A percentile compares a stretch with the other conserved stretches of the same genome.
These are phyloP conservation scores for Kingdonia uniflora DNA, from an alignment of 164 flowering plant genomes.

Conservation along the genomic window DNA sequence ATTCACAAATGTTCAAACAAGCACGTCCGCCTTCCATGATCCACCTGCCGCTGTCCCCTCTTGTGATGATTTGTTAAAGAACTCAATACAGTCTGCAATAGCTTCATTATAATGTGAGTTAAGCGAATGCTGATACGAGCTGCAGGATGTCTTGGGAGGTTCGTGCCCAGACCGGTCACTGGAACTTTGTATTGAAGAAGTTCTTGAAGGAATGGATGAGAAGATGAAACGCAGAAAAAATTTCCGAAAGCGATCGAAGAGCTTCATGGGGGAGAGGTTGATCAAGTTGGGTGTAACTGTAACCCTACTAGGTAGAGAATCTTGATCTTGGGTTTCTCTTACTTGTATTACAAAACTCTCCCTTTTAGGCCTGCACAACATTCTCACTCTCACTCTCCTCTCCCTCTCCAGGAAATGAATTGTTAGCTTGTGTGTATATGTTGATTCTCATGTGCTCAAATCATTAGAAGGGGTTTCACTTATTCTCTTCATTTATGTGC, in stretches of 20 bases:
- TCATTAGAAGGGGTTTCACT: slow-evolving; percentile 47
- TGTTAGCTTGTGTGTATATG: slow-evolving; percentile 30
- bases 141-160: slow-evolving; percentile 56
- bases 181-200: slow-evolving; percentile 4
- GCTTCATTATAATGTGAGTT: slow-evolving; percentile 42
- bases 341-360: slow-evolving; percentile 35
- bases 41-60: slow-evolving; percentile 10
- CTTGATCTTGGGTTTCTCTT: slow-evolving; percentile 8
- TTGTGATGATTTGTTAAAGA: slow-evolving; percentile 35
- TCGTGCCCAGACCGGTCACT: slow-evolving; percentile 40
- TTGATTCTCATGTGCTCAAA: slow-evolving; percentile 47
- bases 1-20: too few species aligned
- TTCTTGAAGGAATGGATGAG: slow-evolving; percentile 27
- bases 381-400: slow-evolving; percentile 12
- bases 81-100: slow-evolving; percentile 51
- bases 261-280: slow-evolving; percentile 49
- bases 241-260: slow-evolving; percentile 54
- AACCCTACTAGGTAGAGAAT: too few species aligned
- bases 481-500: slow-evolving; percentile 14
- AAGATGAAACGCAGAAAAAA: slow-evolving; percentile 46
- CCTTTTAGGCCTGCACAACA: slow-evolving; percentile 25
- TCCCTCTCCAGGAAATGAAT: slow-evolving; percentile 33
- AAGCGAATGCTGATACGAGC: slow-evolving; percentile 26
- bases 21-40: slow-evolving; percentile 14
- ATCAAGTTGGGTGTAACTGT: slow-evolving; percentile 11